Evolutionary conservation across 2,329 filamentous ascomycete genomes (phyloP), one percentile per base, ranked within the genome.

Genomic region (Ophiocordyceps unilateralis): DNA sequence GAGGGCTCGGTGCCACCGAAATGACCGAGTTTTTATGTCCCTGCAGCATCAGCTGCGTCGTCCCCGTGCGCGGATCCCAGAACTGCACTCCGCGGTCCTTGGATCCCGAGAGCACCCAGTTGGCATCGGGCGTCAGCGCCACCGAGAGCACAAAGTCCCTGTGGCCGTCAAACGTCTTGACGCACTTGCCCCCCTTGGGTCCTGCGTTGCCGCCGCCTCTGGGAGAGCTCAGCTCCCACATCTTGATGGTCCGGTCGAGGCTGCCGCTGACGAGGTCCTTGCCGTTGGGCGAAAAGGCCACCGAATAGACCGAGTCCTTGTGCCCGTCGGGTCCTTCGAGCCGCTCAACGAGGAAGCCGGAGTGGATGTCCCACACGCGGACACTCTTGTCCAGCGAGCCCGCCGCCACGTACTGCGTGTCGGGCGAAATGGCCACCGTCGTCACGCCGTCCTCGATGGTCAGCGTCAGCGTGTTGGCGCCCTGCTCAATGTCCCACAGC

Each of bases 1-100:
- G 79, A 15, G 91, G 91, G 62, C 87, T 93, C 20, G 91, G 91
- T 1, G 91, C 89, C 42, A 98, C 91, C 3, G 88, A 95, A 55
- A 96, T 96, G 53, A 98, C 91, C 11, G 86, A 94, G 65, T 96
- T 96, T 72, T 96, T 96, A 61, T 98, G 91, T 22, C 91, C 91
- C 63, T 96, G 91, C 48, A 98, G 74, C 91, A 96, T 96, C 59
- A 98, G 81, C 65, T 96, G 89, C 1, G 89, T 93, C 51, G 84
- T 81, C 30, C 89, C 91, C 19, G 87, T 95, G 54, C 81, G 76
- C 19, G 91, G 89, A 57, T 98, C 89, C 91, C 91, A 98, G 70
- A 98, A 96, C 59, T 96, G 91, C 20, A 98, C 91, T 41, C 91
- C 89, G 42, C 91, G 78, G 58, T 98, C 91, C 69, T 98, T 98